These are phyloP conservation scores for Hericium erinaceus DNA, from an alignment of 768 basidiomycete genomes.

Conservation along the genomic window DNA sequence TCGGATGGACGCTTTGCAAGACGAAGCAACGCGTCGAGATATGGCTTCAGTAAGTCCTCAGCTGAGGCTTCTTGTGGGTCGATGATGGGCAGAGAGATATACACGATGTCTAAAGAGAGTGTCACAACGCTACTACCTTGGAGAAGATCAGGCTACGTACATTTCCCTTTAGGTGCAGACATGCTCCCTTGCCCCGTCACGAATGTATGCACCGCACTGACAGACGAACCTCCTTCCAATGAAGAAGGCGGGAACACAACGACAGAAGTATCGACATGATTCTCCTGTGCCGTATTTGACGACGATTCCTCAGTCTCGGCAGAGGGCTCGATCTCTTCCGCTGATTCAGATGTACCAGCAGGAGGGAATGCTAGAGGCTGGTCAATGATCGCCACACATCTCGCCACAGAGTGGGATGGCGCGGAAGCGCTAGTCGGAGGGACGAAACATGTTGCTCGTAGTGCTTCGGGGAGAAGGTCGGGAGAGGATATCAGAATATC, in stretches of 20 bases:
- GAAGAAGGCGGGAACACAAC: conserved; percentile 70
- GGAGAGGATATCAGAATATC: conserved; percentile 45
- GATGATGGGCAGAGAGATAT: conserved; percentile 10
- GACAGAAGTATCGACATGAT: conserved; percentile 49
- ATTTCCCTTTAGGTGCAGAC: conserved; percentile 66
- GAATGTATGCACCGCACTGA: conserved; percentile 45
- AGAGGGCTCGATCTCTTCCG: conserved; percentile 12
- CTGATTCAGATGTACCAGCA: conserved; percentile 23
- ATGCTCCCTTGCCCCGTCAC: conserved; percentile 66
- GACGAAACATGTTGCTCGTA: background rate
- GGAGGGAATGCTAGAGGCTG: conserved; percentile 25
- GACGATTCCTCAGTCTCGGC: background rate
- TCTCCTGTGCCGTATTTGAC: background rate
- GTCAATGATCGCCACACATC: conserved; percentile 44
- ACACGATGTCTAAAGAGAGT: conserved; percentile 9
- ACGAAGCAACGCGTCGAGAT: conserved; percentile 16
- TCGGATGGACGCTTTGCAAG: background rate
- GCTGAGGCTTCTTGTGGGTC: conserved; percentile 5
- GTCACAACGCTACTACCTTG: background rate
- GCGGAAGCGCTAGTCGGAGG: conserved; percentile 1
- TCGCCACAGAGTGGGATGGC: conserved; percentile 25
- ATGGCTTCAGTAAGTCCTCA: conserved; percentile 19
- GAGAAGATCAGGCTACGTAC: conserved; percentile 29
- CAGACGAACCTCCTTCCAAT: conserved; percentile 36
- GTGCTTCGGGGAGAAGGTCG: conserved; percentile 17